These are phyloP conservation scores for Begonia fuchsioides DNA, from an alignment of 306 rosid genomes.

Conservation along the genomic window DNA sequence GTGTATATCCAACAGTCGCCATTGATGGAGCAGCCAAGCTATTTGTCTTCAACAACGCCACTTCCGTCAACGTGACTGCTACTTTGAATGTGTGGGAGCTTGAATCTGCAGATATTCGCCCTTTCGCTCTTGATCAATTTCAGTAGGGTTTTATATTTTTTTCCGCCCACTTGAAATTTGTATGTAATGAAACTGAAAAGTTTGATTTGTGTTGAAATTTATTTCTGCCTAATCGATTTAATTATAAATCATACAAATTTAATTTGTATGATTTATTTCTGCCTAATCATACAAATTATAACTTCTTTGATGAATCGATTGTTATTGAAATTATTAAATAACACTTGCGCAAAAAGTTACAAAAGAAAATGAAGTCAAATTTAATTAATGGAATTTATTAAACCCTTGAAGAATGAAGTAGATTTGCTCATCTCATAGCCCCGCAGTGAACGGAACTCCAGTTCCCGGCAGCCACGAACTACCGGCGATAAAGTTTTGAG, in stretches of 20 bases:
- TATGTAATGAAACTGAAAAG: no score
- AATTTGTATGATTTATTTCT: no score
- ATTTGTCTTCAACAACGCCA: constrained; percentile 73
- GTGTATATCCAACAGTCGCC: constrained; percentile 76
- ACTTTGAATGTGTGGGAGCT: constrained; percentile 54
- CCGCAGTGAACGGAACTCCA: constrained; percentile 8
- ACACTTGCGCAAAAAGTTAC: no score
- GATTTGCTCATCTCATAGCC: background rate
- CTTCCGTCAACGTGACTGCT: constrained; percentile 45
- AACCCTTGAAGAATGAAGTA: no score
- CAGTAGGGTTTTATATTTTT: background rate
- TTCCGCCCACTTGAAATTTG: background rate
- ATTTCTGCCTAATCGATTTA: no score
- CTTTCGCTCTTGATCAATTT: constrained; percentile 34
- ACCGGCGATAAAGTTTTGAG: constrained; percentile 6
- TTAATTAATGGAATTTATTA: no score
- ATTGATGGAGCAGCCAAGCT: constrained; percentile 65
- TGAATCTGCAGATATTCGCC: constrained; percentile 63
- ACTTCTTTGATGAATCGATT: no score
- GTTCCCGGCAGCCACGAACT: constrained; percentile 7
- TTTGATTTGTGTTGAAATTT: no score
- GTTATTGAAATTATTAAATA: no score
- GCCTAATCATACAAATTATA: no score
- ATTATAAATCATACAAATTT: no score
- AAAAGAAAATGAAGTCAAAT: no score